phyloP scores from a whole-genome alignment of 257 asterid genomes.

The Solanum pinnatisectum region DNA sequence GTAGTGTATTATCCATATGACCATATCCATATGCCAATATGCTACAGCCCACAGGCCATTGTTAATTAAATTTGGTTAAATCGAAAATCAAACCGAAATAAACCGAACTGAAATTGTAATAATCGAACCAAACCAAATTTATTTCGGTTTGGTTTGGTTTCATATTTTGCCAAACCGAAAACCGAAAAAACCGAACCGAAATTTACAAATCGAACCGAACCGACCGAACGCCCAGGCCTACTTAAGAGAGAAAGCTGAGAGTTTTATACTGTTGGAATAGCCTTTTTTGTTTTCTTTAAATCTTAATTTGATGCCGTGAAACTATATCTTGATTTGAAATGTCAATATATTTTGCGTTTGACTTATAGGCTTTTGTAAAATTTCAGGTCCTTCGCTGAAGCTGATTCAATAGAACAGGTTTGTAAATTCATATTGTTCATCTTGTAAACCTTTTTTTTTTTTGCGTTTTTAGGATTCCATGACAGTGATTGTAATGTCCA shows the following conservation, averaged over 20 bases:
- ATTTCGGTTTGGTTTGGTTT: too few species aligned
- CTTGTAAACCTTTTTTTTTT: not conserved
- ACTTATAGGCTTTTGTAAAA: not conserved
- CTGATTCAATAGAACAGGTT: constrained; percentile 59
- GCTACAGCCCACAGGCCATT: too few species aligned
- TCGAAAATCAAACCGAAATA: too few species aligned
- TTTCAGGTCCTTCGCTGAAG: constrained; percentile 54
- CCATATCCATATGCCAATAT: too few species aligned
- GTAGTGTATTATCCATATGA: too few species aligned
- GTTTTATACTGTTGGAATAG: not conserved
- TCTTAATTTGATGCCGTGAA: not conserved
- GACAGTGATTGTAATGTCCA: not conserved
- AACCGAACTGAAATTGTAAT: too few species aligned
- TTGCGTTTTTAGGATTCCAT: not conserved
- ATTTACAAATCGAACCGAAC: too few species aligned
- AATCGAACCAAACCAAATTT: too few species aligned
- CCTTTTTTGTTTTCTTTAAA: not conserved
- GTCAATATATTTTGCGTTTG: not conserved
- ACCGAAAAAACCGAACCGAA: too few species aligned
- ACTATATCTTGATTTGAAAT: not conserved
- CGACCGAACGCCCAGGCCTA: too few species aligned
- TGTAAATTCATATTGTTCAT: not conserved
- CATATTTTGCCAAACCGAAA: too few species aligned
- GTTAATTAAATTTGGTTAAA: too few species aligned
- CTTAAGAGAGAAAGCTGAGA: not conserved